Conservation (phyloP, 768 basidiomycete species). For the Polyporus arcularius region DNA sequence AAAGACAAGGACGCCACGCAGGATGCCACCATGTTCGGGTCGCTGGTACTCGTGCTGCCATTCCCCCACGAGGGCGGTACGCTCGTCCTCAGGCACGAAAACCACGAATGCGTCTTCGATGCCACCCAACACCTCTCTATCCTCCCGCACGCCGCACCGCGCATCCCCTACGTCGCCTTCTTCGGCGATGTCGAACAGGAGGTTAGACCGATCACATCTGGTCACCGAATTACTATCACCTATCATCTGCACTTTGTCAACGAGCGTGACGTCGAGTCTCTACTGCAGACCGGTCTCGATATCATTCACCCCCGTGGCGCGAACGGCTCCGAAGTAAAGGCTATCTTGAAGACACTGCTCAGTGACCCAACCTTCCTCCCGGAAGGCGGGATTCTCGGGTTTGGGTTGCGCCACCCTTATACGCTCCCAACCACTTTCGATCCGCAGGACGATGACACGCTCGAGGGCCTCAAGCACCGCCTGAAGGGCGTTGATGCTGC, state of each 20-base stretch:
- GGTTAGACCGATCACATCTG: constrained; percentile 40
- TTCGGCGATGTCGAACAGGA: constrained; percentile 49
- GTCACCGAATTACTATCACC: constrained; percentile 46
- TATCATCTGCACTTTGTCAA: constrained; percentile 39
- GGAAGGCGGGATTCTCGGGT: constrained; percentile 42
- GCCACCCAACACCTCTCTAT: constrained; percentile 25
- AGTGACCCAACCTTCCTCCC: constrained; percentile 33
- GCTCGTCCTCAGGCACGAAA: constrained; percentile 33
- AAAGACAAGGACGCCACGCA: constrained; percentile 15
- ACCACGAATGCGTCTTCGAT: constrained; percentile 30
- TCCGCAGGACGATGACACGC: constrained; percentile 1
- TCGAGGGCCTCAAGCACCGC: neutral
- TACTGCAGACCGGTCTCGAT: neutral
- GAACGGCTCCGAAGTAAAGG: constrained; percentile 13
- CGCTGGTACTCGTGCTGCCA: constrained; percentile 51
- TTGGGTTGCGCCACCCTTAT: constrained; percentile 39
- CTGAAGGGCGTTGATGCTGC: constrained; percentile 12
- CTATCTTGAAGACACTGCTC: constrained; percentile 31
- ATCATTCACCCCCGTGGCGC: neutral
- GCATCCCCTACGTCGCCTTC: constrained; percentile 43
- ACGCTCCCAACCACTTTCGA: constrained; percentile 9
- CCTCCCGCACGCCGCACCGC: constrained; percentile 15
- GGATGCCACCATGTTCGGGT: constrained; percentile 36
- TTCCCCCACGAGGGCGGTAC: constrained; percentile 46
- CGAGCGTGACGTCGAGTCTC: constrained; percentile 1